Conservation (phyloP, 176 grass and related monocot genomes). For the Themeda triandra region DNA sequence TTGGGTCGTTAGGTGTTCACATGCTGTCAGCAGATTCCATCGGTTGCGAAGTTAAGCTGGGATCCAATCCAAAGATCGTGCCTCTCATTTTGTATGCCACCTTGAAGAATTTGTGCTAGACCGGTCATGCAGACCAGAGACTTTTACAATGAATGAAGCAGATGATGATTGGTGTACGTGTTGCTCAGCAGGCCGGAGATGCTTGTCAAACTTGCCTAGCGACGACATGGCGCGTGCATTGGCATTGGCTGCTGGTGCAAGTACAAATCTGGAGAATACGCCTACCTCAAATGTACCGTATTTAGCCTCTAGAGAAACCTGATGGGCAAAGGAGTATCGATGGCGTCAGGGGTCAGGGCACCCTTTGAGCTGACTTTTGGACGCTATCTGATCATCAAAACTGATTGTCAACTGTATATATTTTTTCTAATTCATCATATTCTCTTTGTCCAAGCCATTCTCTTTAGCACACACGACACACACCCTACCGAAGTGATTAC, state of each 20-base stretch:
- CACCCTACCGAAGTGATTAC: background rate
- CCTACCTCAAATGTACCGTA: conserved; percentile 29
- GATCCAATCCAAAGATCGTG: background rate
- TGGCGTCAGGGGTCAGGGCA: background rate
- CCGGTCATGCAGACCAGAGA: background rate
- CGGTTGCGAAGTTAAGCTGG: background rate
- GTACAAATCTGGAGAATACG: background rate
- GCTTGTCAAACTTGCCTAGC: conserved; percentile 29
- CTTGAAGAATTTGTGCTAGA: background rate
- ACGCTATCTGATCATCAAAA: background rate
- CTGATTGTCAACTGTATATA: background rate
- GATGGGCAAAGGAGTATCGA: background rate
- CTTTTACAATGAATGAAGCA: background rate
- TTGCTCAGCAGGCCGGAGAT: background rate
- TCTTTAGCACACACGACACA: background rate
- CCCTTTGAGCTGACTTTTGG: conserved; percentile 20
- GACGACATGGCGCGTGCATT: background rate
- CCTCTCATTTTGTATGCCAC: background rate
- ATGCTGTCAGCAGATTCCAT: background rate
- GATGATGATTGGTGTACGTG: background rate
- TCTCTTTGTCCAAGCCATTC: background rate
- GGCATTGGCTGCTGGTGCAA: background rate
- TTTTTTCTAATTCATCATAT: background rate
- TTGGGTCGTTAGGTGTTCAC: background rate
- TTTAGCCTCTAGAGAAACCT: background rate